Percentiles rank a stretch among this genome's conserved stretches.
These are phyloP conservation scores for Penicillium coffeae DNA, from an alignment of 495 filamentous ascomycete genomes.

Conservation along the genomic window DNA sequence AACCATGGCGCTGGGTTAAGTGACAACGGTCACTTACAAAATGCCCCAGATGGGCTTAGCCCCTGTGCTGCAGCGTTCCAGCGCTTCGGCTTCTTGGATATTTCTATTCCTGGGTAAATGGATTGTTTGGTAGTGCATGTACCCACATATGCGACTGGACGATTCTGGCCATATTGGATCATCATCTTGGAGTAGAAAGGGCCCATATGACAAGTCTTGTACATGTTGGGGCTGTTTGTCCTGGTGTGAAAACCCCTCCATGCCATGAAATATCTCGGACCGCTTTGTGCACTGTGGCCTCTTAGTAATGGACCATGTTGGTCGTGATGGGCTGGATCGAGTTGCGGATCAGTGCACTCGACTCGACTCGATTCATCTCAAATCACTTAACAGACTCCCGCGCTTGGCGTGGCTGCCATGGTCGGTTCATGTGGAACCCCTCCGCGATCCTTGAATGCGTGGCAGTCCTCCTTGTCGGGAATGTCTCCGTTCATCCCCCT, in stretches of 20 bases:
- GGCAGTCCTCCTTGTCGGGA: background rate
- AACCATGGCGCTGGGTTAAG: slow-evolving; percentile 43
- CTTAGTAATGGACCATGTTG: too few relatives aligned
- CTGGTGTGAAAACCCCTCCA: too few relatives aligned
- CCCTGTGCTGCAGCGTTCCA: slow-evolving; percentile 8
- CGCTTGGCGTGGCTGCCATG: background rate
- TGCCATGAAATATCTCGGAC: too few relatives aligned
- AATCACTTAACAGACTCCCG: too few relatives aligned
- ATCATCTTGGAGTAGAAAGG: background rate
- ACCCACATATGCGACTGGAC: background rate
- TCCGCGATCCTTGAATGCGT: too few relatives aligned
- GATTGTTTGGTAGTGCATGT: background rate
- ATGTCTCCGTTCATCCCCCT: background rate
- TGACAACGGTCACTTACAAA: slow-evolving; percentile 16
- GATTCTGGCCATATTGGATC: background rate
- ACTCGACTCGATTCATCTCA: too few relatives aligned
- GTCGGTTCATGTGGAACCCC: too few relatives aligned
- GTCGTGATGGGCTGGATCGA: too few relatives aligned
- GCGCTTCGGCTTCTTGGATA: slow-evolving; percentile 28
- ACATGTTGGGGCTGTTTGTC: too few relatives aligned
- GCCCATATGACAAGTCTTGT: background rate
- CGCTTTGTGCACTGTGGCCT: too few relatives aligned
- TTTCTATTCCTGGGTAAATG: background rate
- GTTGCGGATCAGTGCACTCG: too few relatives aligned
- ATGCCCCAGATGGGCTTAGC: background rate